A percentile compares a stretch with the other conserved stretches of the same genome.
Evolutionary conservation across 768 basidiomycete genomes (phyloP).

Genomic region (Pulveroboletus sp.): DNA sequence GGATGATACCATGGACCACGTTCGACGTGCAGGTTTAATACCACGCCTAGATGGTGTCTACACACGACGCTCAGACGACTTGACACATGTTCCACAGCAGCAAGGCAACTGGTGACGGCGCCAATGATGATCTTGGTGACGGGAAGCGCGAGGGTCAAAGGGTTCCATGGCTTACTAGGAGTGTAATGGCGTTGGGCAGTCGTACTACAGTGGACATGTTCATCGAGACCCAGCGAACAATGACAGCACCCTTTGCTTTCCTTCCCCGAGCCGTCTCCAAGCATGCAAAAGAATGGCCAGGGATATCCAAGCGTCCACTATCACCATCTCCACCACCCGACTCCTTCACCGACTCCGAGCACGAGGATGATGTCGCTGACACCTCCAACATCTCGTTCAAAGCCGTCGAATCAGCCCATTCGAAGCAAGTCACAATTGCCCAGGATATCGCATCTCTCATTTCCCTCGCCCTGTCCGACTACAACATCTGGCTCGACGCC

Average conservation of each 20-base stretch:
- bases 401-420: constrained; percentile 7
- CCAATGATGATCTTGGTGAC: too few relatives aligned
- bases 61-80: background rate
- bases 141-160: too few relatives aligned
- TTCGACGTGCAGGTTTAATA: background rate
- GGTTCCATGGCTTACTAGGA: too few relatives aligned
- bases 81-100: background rate
- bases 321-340: constrained; percentile 9
- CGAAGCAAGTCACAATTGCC: constrained; percentile 24
- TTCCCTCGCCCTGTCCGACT: constrained; percentile 62
- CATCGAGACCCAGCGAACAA: background rate
- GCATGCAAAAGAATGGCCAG: constrained; percentile 24
- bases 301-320: constrained; percentile 6
- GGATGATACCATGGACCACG: background rate
- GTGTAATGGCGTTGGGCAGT: too few relatives aligned
- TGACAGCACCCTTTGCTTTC: constrained; percentile 38
- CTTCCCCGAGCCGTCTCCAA: constrained; percentile 45
- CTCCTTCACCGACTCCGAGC: background rate
- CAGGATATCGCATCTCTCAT: constrained; percentile 50
- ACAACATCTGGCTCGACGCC: constrained; percentile 60
- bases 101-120: too few relatives aligned
- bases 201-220: too few relatives aligned
- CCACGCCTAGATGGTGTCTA: background rate
- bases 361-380: constrained; percentile 2
- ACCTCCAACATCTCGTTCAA: constrained; percentile 3